Percentiles rank a stretch among this genome's conserved stretches.
These are phyloP conservation scores for Pseudogymnoascus sp. DNA, from an alignment of 2,329 filamentous ascomycete genomes.

Conservation along the genomic window DNA sequence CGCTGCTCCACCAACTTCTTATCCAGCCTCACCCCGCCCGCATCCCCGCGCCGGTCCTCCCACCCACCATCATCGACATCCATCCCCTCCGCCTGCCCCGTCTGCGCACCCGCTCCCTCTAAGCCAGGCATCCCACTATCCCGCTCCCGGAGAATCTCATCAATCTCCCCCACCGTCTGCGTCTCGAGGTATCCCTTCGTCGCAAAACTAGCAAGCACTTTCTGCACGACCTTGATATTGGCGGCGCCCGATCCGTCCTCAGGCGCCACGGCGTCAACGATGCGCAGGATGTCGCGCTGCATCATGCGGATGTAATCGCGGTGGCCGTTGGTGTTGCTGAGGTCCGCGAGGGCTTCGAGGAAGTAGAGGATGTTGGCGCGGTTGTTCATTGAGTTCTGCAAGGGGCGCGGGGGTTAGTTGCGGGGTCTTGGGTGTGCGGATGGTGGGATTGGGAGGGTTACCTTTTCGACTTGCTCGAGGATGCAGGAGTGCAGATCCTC, in stretches of 20 bases:
- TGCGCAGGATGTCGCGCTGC: conserved; percentile 81
- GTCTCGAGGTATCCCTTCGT: conserved; percentile 64
- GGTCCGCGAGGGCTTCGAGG: conserved; percentile 87
- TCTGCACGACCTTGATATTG: conserved; percentile 87
- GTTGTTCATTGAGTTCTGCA: conserved; percentile 86
- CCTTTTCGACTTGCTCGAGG: conserved; percentile 84
- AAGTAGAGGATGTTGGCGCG: conserved; percentile 99
- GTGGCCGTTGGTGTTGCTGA: conserved; percentile 55
- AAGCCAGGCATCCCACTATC: conserved; percentile 40
- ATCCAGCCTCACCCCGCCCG: conserved; percentile 46
- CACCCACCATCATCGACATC: conserved; percentile 6
- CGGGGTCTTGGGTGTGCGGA: not conserved
- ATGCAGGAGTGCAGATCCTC: conserved; percentile 98
- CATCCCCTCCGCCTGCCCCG: not conserved
- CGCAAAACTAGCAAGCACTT: conserved; percentile 66
- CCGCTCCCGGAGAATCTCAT: conserved; percentile 73
- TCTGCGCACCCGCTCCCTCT: not conserved
- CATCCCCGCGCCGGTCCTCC: conserved; percentile 12
- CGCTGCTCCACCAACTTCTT: conserved; percentile 89
- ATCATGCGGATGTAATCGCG: conserved; percentile 87
- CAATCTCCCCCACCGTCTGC: conserved; percentile 70
- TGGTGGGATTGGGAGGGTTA: conserved; percentile 32
- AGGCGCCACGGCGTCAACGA: conserved; percentile 88
- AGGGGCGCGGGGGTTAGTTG: conserved; percentile 1
- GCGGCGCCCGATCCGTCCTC: conserved; percentile 80